Evolutionary conservation across 805 yeast species (phyloP), one percentile per base, ranked within the genome.

Genomic region (Lachancea fermentati): DNA sequence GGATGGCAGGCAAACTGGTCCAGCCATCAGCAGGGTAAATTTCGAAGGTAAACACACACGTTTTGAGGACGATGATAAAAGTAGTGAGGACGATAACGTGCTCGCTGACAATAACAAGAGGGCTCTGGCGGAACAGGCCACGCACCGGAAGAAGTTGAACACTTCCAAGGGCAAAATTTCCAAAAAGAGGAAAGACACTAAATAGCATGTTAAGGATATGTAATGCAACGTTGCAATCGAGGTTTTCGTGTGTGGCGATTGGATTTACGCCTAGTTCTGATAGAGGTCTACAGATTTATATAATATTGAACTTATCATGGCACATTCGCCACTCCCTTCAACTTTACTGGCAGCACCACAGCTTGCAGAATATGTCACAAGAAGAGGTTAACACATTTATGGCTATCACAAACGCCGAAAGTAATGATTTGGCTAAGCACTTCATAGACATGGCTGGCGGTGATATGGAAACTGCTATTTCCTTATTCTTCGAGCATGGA

Each of bases 391-490:
- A 84, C 16, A 75, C 80, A 16, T 93, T 93, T 62, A 68, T 89
- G 60, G 89, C 91, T 30, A 80, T 93, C 39, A 88, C 97, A 0
- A 84, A 86, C 16, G 76, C 78, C 2, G 71, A 77, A 2, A 91
- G 84, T 55, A 71, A 75, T 1, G 71, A 70, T 4, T 65, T 75
- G 9, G 97, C 97, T 1, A 66, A 71, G 39, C 86, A 81, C 50
- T 93, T 81, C 55, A 60, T 93, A 15, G 88, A 81, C 18, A 79
- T 91, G 66, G 73, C 91, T 4, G 88, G 81, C 36, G 78, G 78
- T 34, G 77, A 86, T 57, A 58, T 91, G 25, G 95, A 89, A 42
- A 75, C 78, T 15, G 97, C 98, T 0, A 85, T 93, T 5, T 78
- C 87, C 11, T 67, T 93, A 32, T 93, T 67, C 61, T 81, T 84